phyloP scores from a whole-genome alignment of 495 filamentous ascomycete genomes.

The Podospora comata region DNA sequence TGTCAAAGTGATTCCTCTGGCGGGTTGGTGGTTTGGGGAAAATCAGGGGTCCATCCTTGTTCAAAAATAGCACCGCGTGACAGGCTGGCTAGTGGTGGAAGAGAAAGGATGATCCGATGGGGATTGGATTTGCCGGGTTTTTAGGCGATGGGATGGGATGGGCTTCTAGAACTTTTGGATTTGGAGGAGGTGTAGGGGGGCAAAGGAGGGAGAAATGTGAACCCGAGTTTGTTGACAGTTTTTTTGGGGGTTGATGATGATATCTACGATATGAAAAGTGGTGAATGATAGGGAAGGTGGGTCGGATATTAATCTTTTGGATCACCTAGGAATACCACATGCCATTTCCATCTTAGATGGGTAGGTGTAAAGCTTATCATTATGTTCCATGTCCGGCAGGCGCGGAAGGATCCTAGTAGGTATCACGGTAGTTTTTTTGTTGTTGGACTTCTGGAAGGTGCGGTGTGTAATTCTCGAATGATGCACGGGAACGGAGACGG shows the following conservation, averaged over 20 bases:
- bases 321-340: too few species aligned
- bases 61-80: not conserved
- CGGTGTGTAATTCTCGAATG: too few species aligned
- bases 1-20: not conserved
- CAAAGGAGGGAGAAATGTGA: not conserved
- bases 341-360: too few species aligned
- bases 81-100: not conserved
- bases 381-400: too few species aligned
- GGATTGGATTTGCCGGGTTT: not conserved
- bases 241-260: not conserved
- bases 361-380: too few species aligned
- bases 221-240: not conserved
- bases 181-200: too few species aligned
- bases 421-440: too few species aligned
- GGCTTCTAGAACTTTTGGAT: not conserved
- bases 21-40: not conserved
- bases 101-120: not conserved
- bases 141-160: too few species aligned
- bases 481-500: not conserved
- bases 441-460: too few species aligned
- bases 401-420: too few species aligned
- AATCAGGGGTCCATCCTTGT: not conserved
- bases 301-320: too few species aligned
- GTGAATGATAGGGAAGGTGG: not conserved
- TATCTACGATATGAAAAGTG: not conserved